phyloP scores from a whole-genome alignment of 1,284 basidiomycete species.

The Vanrija pseudolonga region DNA sequence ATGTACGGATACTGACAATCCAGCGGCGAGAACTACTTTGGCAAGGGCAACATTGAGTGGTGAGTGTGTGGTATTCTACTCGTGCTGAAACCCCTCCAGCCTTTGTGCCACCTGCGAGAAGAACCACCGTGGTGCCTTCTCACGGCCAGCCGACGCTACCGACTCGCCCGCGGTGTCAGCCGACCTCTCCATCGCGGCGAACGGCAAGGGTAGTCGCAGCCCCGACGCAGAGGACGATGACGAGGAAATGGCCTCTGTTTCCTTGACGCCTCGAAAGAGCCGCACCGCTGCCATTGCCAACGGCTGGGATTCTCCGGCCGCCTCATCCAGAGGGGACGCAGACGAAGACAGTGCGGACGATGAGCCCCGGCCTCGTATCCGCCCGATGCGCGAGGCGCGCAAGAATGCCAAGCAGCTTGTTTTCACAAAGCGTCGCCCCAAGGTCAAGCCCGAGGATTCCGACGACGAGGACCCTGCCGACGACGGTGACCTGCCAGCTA shows the following conservation, averaged over 20 bases:
- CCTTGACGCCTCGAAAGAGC: conserved; percentile 6
- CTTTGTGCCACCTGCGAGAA: conserved; percentile 42
- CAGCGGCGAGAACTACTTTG: conserved; percentile 43
- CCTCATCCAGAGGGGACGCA: background rate
- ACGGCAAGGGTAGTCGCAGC: background rate
- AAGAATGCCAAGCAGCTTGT: background rate
- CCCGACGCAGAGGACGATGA: conserved; percentile 8
- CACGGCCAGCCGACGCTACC: background rate
- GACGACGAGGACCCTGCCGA: conserved; percentile 10
- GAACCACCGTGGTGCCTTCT: conserved; percentile 22
- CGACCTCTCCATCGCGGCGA: no score
- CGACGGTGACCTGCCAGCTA: conserved; percentile 21
- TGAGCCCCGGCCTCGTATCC: background rate
- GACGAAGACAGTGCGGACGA: conserved; percentile 5
- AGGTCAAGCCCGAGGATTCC: background rate
- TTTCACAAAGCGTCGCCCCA: background rate
- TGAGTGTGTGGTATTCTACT: conserved; percentile 7
- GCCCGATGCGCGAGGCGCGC: conserved; percentile 20
- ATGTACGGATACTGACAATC: background rate
- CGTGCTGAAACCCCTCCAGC: conserved; percentile 15
- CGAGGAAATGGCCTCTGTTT: background rate
- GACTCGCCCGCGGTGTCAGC: no score
- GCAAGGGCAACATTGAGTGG: conserved; percentile 40
- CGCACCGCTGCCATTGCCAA: background rate
- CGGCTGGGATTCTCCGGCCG: background rate